phyloP scores from a whole-genome alignment of 2,329 filamentous ascomycete species.

The Calonectria pteridis region DNA sequence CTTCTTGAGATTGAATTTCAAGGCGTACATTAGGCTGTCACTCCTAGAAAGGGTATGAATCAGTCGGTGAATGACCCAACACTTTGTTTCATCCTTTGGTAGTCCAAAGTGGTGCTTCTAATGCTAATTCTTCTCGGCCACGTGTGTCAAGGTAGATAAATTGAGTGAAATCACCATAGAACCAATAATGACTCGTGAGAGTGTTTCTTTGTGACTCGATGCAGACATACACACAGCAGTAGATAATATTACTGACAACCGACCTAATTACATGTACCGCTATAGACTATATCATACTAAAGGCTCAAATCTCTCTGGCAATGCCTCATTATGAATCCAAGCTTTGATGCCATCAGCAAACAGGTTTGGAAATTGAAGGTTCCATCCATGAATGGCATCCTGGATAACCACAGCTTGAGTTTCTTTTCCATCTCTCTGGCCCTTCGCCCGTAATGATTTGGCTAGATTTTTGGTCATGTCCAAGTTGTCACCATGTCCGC shows the following conservation, averaged over 20 bases:
- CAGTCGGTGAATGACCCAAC: not conserved
- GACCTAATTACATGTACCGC: not conserved
- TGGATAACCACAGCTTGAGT: constrained; percentile 45
- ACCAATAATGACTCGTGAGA: not conserved
- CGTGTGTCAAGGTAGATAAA: not conserved
- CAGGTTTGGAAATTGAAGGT: constrained; percentile 51
- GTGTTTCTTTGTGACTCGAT: not conserved
- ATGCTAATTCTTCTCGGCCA: not conserved
- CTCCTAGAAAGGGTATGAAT: not conserved
- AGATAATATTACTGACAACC: not conserved
- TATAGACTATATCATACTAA: not conserved
- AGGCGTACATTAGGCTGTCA: too few species aligned
- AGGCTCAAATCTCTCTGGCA: constrained; percentile 37
- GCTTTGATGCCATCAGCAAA: constrained; percentile 51
- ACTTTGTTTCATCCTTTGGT: not conserved
- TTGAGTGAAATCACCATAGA: not conserved
- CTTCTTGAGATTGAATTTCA: too few species aligned
- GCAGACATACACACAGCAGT: not conserved
- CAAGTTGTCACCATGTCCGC: constrained; percentile 13
- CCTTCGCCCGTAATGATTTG: constrained; percentile 33
- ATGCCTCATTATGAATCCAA: constrained; percentile 45
- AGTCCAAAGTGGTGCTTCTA: not conserved
- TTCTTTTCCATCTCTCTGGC: constrained; percentile 28
- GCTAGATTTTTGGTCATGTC: constrained; percentile 43
- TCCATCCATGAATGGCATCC: constrained; percentile 54